Percentiles rank a stretch among this genome's conserved stretches.
Conservation (phyloP, 129 eudicot genomes). For the Pittosporum tobira region DNA sequence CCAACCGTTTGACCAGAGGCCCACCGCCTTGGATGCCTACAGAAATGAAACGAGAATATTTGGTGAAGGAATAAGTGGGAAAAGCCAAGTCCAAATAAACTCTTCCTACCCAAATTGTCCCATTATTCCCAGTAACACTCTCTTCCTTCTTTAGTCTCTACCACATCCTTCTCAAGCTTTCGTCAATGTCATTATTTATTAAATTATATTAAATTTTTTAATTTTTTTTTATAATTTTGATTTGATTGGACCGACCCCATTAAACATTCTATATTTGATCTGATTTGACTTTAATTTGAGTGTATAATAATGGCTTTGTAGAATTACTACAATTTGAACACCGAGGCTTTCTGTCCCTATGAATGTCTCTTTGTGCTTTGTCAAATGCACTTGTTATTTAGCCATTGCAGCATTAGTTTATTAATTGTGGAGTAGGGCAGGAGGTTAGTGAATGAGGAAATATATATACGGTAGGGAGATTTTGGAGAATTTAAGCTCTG, state of each 20-base stretch:
- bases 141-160: constrained; percentile 1
- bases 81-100: constrained; percentile 36
- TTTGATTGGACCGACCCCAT: background rate
- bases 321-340: constrained; percentile 10
- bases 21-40: constrained; percentile 16
- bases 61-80: constrained; percentile 25
- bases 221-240: background rate
- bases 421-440: constrained; percentile 2
- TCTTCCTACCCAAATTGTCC: constrained; percentile 26
- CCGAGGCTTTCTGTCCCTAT: constrained; percentile 40
- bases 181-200: constrained; percentile 7
- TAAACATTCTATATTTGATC: background rate
- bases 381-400: constrained; percentile 31
- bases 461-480: constrained; percentile 17
- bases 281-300: background rate
- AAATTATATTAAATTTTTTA: background rate
- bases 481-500: constrained; percentile 19
- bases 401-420: constrained; percentile 17
- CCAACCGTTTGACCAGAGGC: constrained; percentile 56
- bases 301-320: constrained; percentile 9
- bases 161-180: constrained; percentile 1
- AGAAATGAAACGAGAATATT: constrained; percentile 30
- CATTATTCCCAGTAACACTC: constrained; percentile 12
- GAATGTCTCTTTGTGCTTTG: constrained; percentile 41
- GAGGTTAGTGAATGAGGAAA: constrained; percentile 12